Percentiles rank a stretch among this genome's conserved stretches.
phyloP scores from a whole-genome alignment of 345 rosid genomes.

The Hibiscus trionum region DNA sequence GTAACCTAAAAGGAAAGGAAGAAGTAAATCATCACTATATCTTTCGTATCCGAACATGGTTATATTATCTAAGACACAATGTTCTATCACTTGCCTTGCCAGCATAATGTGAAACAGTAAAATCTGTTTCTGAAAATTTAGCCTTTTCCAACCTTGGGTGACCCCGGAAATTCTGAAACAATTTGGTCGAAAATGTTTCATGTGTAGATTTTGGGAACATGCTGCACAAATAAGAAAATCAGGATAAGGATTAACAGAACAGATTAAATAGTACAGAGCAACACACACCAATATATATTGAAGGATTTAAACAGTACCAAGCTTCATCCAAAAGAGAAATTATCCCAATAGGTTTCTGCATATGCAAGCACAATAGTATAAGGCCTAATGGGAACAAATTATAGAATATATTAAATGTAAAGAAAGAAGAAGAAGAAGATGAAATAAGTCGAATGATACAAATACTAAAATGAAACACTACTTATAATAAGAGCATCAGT shows the following conservation, averaged over 20 bases:
- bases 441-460: background rate
- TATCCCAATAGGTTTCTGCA: constrained; percentile 98
- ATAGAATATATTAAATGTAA: constrained; percentile 15
- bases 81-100: constrained; percentile 69
- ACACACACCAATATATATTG: constrained; percentile 39
- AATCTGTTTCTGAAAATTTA: constrained; percentile 94
- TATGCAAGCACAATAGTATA: constrained; percentile 14
- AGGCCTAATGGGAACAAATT: constrained; percentile 10
- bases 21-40: constrained; percentile 6
- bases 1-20: constrained; percentile 59
- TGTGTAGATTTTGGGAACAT: constrained; percentile 97
- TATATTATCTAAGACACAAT: constrained; percentile 11
- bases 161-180: constrained; percentile 61
- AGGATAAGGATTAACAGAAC: constrained; percentile 40
- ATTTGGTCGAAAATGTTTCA: constrained; percentile 73
- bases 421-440: background rate
- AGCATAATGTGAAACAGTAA: constrained; percentile 88
- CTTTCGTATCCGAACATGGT: background rate
- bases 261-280: constrained; percentile 14
- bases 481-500: background rate
- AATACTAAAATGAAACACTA: constrained; percentile 1
- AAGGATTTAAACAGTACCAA: constrained; percentile 58
- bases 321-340: constrained; percentile 97
- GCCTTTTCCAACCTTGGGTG: constrained; percentile 78
- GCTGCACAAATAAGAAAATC: constrained; percentile 55